Evolutionary conservation across 805 yeast species (phyloP).

Genomic region (Ogataea saltuana): DNA sequence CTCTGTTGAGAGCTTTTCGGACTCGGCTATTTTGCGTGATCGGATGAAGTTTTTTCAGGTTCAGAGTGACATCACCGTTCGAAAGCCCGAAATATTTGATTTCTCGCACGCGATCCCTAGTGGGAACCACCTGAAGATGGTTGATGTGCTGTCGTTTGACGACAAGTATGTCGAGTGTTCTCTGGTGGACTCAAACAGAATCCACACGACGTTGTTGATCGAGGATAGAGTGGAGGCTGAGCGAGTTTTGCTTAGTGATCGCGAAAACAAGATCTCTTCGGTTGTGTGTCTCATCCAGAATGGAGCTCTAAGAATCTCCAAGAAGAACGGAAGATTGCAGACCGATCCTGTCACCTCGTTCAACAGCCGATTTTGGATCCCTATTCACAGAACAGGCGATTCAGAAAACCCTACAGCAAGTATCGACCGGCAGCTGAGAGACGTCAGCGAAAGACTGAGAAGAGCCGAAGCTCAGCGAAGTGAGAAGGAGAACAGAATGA

Average conservation of each 20-base stretch:
- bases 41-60: constrained; percentile 37
- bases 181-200: constrained; percentile 59
- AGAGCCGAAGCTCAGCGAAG: constrained; percentile 12
- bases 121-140: constrained; percentile 44
- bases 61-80: constrained; percentile 45
- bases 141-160: constrained; percentile 60
- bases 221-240: constrained; percentile 55
- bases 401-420: constrained; percentile 23
- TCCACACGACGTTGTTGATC: constrained; percentile 61
- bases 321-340: constrained; percentile 31
- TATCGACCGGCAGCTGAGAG: constrained; percentile 18
- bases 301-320: constrained; percentile 29
- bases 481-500: constrained; percentile 11
- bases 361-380: constrained; percentile 20
- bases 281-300: constrained; percentile 29
- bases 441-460: constrained; percentile 11
- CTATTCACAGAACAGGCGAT: constrained; percentile 28
- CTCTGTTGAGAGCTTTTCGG: constrained; percentile 64
- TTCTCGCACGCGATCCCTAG: constrained; percentile 48
- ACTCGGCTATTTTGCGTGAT: constrained; percentile 46
- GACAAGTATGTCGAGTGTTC: constrained; percentile 57
- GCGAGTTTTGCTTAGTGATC: constrained; percentile 36
- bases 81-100: constrained; percentile 59
- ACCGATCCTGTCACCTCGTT: constrained; percentile 31
- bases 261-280: constrained; percentile 27